Conservation (phyloP, 2,329 filamentous ascomycete genomes). For the Orbilia oligospora region DNA sequence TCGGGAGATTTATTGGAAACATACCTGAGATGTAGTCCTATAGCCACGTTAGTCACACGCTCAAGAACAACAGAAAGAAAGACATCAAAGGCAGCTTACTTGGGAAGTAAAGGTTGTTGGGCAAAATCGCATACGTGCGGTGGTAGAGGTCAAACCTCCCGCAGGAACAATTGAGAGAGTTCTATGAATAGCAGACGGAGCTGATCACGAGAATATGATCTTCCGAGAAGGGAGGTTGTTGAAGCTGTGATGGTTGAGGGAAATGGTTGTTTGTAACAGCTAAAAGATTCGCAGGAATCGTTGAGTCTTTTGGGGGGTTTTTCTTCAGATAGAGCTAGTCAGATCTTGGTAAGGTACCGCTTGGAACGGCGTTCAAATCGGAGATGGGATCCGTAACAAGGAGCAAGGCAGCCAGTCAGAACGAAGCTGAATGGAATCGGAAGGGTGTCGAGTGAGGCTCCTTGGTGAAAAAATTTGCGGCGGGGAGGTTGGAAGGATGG, state of each 20-base stretch:
- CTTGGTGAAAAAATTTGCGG: slow-evolving; percentile 43
- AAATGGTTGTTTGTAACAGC: slow-evolving; percentile 27
- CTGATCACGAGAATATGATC: slow-evolving; percentile 42
- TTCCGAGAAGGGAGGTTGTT: slow-evolving; percentile 29
- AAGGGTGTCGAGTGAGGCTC: slow-evolving; percentile 30
- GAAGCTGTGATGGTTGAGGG: slow-evolving; percentile 41
- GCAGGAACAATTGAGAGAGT: slow-evolving; percentile 29
- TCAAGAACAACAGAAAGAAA: slow-evolving; percentile 47
- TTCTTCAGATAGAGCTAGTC: slow-evolving; percentile 42
- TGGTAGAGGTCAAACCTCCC: slow-evolving; percentile 61
- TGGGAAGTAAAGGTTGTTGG: slow-evolving; percentile 88
- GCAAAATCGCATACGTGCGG: slow-evolving; percentile 88
- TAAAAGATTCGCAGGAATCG: slow-evolving; percentile 33
- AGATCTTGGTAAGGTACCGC: slow-evolving; percentile 30
- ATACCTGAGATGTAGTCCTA: slow-evolving; percentile 84
- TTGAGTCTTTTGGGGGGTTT: slow-evolving; percentile 38
- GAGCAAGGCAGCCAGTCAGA: slow-evolving; percentile 22
- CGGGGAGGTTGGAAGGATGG: slow-evolving; percentile 34
- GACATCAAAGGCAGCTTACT: slow-evolving; percentile 71
- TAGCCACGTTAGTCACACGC: slow-evolving; percentile 61
- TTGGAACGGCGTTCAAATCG: slow-evolving; percentile 58
- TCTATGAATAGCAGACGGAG: slow-evolving; percentile 20
- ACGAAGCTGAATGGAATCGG: slow-evolving; percentile 28
- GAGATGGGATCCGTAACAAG: slow-evolving; percentile 33
- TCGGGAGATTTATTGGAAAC: slow-evolving; percentile 64